Evolutionary conservation across 1,284 basidiomycete species (phyloP), one percentile per base, ranked within the genome.

Genomic region (Rhodotorula sp.): DNA sequence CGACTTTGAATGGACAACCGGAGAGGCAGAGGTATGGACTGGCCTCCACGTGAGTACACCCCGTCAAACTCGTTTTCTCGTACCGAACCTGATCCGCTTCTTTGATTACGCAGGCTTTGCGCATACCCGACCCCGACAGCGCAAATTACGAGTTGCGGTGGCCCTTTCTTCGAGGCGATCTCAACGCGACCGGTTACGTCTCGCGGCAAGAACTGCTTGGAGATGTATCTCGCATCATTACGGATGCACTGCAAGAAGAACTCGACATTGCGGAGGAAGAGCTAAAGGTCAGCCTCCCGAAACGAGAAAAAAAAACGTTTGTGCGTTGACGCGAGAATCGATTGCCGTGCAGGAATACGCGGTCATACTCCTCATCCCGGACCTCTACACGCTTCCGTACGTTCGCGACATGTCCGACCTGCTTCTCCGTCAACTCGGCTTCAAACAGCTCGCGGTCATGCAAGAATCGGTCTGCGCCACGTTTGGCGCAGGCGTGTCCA

Each of bases 401-500:
- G 87, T 98, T 64, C 87, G 89, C 69, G 90, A 91, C 71, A 85
- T 97, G 78, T 86, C 88, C 20, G 86, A 91, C 75, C 82, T 97
- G 21, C 82, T 98, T 12, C 82, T 99, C 56, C 83, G 87, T 52
- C 86, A 87, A 8, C 89, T 99, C 87, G 92, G 92, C 1, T 97
- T 98, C 85, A 92, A 91, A 80, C 91, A 95, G 81, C 83, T 97
- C 58, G 47, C n/a, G 46, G 43, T 43, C 29, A 15, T 18, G 18
- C 68, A 96, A 91, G 94, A 97, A 85, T 90, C 92, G 2, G 85
- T 97, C 46, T 92, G 92, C 62, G 93, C 97, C 8, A 92, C 93
- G 3, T 98, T 97, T 80, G 93, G 95, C 26, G 93, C 96, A 3
- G 97, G 97, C 18, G 89, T 98, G 69, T 93, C 92, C 0, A 91